Evolutionary conservation across 1,139 yeast genomes (phyloP).

Genomic region (Groenewaldozyma auringiensis): DNA sequence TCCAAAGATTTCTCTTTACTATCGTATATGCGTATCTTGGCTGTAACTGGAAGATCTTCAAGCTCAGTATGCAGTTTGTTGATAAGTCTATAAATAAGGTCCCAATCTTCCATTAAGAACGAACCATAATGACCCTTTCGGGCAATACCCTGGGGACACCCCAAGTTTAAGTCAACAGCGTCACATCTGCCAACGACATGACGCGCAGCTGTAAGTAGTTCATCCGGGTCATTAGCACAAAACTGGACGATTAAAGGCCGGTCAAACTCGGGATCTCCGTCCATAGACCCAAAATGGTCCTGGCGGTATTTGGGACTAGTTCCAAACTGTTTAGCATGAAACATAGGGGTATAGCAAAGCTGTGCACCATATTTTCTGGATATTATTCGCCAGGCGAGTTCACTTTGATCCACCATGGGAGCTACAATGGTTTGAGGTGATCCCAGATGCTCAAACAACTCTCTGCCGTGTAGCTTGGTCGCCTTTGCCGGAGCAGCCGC

Average conservation of each 20-base stretch:
- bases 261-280: slow-evolving; percentile 69
- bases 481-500: background rate
- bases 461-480: slow-evolving; percentile 45
- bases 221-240: slow-evolving; percentile 92
- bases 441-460: slow-evolving; percentile 61
- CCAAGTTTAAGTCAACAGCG: slow-evolving; percentile 91
- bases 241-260: slow-evolving; percentile 91
- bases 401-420: slow-evolving; percentile 98
- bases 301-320: slow-evolving; percentile 72
- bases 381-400: slow-evolving; percentile 88
- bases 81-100: slow-evolving; percentile 62
- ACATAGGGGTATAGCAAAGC: slow-evolving; percentile 93
- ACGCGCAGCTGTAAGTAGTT: slow-evolving; percentile 92
- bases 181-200: slow-evolving; percentile 81
- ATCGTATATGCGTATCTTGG: slow-evolving; percentile 86
- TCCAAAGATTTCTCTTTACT: slow-evolving; percentile 75
- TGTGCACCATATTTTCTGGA: slow-evolving; percentile 89
- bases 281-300: slow-evolving; percentile 67
- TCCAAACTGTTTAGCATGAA: slow-evolving; percentile 85
- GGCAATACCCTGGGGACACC: slow-evolving; percentile 98
- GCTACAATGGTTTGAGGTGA: slow-evolving; percentile 82
- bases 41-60: slow-evolving; percentile 75
- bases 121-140: slow-evolving; percentile 92
- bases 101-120: slow-evolving; percentile 97
- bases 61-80: slow-evolving; percentile 64